A percentile compares a stretch with the other conserved stretches of the same genome.
These are phyloP conservation scores for Lagerstroemia speciosa DNA, from an alignment of 345 rosid genomes.

Conservation along the genomic window DNA sequence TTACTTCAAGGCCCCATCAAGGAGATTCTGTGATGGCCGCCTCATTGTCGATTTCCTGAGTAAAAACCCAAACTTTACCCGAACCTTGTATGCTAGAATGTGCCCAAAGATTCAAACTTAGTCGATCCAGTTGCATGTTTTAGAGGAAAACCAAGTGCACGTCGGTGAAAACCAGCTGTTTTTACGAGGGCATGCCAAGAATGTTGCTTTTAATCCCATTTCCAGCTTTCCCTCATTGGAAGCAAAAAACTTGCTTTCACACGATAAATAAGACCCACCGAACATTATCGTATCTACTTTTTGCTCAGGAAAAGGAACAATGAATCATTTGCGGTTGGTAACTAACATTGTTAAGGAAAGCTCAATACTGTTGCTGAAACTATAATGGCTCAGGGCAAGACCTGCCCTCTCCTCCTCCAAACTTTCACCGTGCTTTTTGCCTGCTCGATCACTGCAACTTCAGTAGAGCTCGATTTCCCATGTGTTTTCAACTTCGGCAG, in stretches of 20 bases:
- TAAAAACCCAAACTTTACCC: not conserved
- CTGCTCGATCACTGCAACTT: constrained; percentile 27
- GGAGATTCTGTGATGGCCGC: constrained; percentile 87
- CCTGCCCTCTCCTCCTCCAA: constrained; percentile 15
- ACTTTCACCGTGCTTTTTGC: constrained; percentile 20
- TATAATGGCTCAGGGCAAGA: constrained; percentile 28
- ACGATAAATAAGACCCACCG: not conserved
- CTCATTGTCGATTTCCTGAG: constrained; percentile 60
- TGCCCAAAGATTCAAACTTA: not conserved
- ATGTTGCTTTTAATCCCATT: constrained; percentile 4
- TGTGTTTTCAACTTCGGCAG: constrained; percentile 85
- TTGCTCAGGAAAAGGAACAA: not conserved
- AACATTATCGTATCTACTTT: not conserved
- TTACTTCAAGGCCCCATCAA: constrained; percentile 56
- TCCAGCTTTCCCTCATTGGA: constrained; percentile 6
- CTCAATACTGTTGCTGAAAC: constrained; percentile 2
- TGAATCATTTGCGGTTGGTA: constrained; percentile 16
- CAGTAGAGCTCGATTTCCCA: constrained; percentile 48
- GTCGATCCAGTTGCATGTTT: not conserved
- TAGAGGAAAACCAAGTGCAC: not conserved
- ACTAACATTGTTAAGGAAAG: constrained; percentile 17
- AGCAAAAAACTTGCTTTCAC: constrained; percentile 10
- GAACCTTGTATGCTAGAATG: not conserved
- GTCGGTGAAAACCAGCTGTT: not conserved
- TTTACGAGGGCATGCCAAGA: not conserved